Base-by-base conservation (phyloP, 345 rosid genomes). In the Camelina sativa region DNA sequence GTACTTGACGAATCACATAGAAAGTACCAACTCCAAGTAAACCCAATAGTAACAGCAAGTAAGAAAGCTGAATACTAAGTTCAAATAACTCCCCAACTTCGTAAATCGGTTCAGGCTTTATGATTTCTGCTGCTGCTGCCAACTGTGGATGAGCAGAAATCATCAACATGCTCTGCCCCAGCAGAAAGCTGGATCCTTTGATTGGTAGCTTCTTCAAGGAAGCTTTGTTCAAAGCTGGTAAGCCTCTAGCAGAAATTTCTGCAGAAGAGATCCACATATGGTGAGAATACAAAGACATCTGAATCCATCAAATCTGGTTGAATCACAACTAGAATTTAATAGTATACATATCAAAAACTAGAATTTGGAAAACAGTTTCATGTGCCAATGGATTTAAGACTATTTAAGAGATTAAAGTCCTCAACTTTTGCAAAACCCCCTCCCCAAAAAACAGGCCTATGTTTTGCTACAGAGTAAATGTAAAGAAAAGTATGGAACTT, bases 1-100 rank as follows among this genome's bases (percentile, higher is more conserved):
- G 91, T 73, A 91, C 98, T 81, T 91, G 98, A 73, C 95, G 96
- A 64, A 94, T 91, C 58, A 94, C 97, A 74, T 82, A 91, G 81
- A 90, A 91, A 68, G 91, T 84, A 52, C 97, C 97, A 37, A 80
- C 96, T 46, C 98, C 98, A 62, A 94, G 93, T 62, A 91, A 85
- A 51, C 86, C 95, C 19, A 91, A 74, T 4, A 94, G 84, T 62
- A 88, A 83, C 65, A 91, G 85, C 58, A 90, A 85, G 85, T 94
- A 91, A 44, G 96, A 91, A 44, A 90, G 87, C 85, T 94, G 98
- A 78, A 91, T 94, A 79, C 98, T 91, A 60, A 90, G 72, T 77
- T 94, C 98, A 69, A 94, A 91, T 32, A 91, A 67, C 80, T 88
- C 98, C 17, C 95, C 91, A 67, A 81, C 80, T 72, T 90, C 92